Percentiles rank a stretch among this genome's conserved stretches.
Evolutionary conservation across 2,329 filamentous ascomycete genomes (phyloP).

Genomic region (Trichocomaceae sp.): DNA sequence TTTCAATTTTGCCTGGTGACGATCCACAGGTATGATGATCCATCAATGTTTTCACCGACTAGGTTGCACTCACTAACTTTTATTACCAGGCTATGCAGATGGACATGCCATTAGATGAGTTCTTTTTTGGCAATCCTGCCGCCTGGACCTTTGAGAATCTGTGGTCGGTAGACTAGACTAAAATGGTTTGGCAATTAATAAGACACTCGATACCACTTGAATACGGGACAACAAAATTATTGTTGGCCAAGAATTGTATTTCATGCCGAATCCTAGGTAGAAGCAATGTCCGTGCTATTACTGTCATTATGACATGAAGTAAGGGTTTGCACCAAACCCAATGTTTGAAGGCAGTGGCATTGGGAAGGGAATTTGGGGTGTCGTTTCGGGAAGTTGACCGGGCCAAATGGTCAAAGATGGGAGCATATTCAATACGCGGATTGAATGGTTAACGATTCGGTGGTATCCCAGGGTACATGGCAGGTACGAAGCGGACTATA

Average conservation of each 20-base stretch:
- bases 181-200: background rate
- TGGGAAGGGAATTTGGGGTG: background rate
- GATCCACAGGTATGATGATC: slow-evolving; percentile 1
- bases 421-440: slow-evolving; percentile 33
- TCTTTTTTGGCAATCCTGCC: slow-evolving; percentile 18
- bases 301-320: background rate
- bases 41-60: background rate
- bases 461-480: slow-evolving; percentile 39
- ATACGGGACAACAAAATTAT: no score
- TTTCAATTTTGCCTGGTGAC: background rate
- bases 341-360: background rate
- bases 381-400: slow-evolving; percentile 16
- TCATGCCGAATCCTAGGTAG: background rate
- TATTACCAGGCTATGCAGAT: background rate
- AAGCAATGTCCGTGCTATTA: background rate
- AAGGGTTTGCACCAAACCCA: background rate
- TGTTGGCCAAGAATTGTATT: background rate
- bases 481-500: slow-evolving; percentile 41
- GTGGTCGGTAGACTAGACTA: slow-evolving; percentile 3
- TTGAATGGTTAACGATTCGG: slow-evolving; percentile 38
- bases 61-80: background rate
- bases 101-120: slow-evolving; percentile 15
- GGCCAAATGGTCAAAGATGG: slow-evolving; percentile 32
- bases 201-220: no score
- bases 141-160: slow-evolving; percentile 20